Conservation (phyloP, 1,139 yeast species). For the Yamadazyma pseudoaaseri region DNA sequence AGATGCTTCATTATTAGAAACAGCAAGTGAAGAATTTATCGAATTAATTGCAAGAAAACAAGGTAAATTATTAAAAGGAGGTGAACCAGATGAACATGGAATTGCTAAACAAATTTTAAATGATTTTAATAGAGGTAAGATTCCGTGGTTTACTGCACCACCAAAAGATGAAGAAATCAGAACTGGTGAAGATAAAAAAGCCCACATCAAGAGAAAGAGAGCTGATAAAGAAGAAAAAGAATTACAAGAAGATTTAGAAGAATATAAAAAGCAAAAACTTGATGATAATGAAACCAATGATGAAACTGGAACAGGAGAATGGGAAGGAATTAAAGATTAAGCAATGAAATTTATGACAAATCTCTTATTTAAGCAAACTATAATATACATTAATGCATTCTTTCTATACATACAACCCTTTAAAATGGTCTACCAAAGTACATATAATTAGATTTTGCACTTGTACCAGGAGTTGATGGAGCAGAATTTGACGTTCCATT, state of each 20-base stretch:
- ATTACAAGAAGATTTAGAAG: slow-evolving; percentile 15
- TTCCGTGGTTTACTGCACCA: slow-evolving; percentile 97
- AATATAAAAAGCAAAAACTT: slow-evolving; percentile 16
- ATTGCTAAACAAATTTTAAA: slow-evolving; percentile 87
- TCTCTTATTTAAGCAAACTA: slow-evolving; percentile 5
- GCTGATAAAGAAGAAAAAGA: slow-evolving; percentile 34
- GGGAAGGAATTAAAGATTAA: slow-evolving; percentile 23
- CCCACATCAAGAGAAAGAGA: slow-evolving; percentile 52
- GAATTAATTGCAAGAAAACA: slow-evolving; percentile 89
- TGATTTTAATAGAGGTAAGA: slow-evolving; percentile 95
- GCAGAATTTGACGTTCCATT: slow-evolving; percentile 15
- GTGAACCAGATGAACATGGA: slow-evolving; percentile 95
- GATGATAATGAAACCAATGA: slow-evolving; percentile 17
- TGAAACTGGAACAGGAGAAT: slow-evolving; percentile 19
- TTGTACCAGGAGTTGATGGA: slow-evolving; percentile 25
- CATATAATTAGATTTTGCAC: slow-evolving; percentile 26
- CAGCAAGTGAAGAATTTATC: slow-evolving; percentile 75
- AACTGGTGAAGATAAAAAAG: slow-evolving; percentile 56
- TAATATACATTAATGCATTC: slow-evolving; percentile 12
- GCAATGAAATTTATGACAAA: slow-evolving; percentile 5
- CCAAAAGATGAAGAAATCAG: slow-evolving; percentile 66
- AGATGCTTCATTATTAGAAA: slow-evolving; percentile 35
- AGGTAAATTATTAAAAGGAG: slow-evolving; percentile 92
- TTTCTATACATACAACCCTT: slow-evolving; percentile 3
- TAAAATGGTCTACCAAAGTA: slow-evolving; percentile 36